These are phyloP conservation scores for Apodospora peruviana DNA, from an alignment of 495 filamentous ascomycete genomes.

Conservation along the genomic window DNA sequence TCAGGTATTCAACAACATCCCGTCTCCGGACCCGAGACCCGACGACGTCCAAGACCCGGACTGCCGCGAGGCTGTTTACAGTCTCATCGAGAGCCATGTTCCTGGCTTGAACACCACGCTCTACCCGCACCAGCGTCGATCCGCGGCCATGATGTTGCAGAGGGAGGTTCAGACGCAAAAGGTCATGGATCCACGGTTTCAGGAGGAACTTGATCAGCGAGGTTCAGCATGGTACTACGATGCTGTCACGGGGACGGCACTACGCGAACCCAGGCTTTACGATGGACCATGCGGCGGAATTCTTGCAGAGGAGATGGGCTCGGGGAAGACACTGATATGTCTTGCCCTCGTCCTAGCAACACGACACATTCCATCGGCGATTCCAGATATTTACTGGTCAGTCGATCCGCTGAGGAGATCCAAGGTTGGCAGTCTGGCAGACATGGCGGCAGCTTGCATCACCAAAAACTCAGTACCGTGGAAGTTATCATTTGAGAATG, in stretches of 20 bases:
- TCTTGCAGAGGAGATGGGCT: conserved; percentile 63
- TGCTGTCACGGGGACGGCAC: conserved; percentile 51
- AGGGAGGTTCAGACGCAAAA: conserved; percentile 62
- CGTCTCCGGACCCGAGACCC: conserved; percentile 59
- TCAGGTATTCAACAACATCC: conserved; percentile 80
- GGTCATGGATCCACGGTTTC: conserved; percentile 69
- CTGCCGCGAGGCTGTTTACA: conserved; percentile 54
- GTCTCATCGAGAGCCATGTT: conserved; percentile 52
- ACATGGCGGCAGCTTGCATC: conserved; percentile 69
- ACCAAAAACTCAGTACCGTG: conserved; percentile 64
- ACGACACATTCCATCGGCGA: conserved; percentile 57
- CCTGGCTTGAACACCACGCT: conserved; percentile 61
- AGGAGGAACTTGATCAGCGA: conserved; percentile 48
- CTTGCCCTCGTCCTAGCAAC: conserved; percentile 80
- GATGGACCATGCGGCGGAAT: conserved; percentile 75
- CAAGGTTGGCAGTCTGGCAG: conserved; percentile 25
- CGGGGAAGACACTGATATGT: conserved; percentile 87
- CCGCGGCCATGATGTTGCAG: conserved; percentile 81
- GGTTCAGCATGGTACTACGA: conserved; percentile 69
- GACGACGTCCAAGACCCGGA: conserved; percentile 49
- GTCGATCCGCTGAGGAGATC: conserved; percentile 6
- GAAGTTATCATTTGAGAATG: conserved; percentile 50
- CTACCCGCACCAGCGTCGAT: conserved; percentile 75
- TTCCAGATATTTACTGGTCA: conserved; percentile 42
- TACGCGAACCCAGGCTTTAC: conserved; percentile 62